Evolutionary conservation across 768 basidiomycete species (phyloP).

Genomic region (Suillus fuscotomentosus): DNA sequence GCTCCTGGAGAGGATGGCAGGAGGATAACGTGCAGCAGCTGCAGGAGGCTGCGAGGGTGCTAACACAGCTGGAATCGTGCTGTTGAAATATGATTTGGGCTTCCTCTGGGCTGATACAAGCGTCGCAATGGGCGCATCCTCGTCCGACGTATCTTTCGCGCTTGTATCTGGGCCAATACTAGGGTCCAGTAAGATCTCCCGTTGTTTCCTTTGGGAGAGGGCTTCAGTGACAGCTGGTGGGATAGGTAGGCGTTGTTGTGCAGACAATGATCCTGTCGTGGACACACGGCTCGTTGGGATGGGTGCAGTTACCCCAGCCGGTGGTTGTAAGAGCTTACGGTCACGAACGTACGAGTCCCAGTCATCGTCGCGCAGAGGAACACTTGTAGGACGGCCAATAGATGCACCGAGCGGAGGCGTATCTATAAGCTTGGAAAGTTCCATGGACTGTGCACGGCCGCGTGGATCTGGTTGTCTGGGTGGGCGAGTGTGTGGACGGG

Average conservation of each 20-base stretch:
- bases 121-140: slow-evolving; percentile 30
- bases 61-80: slow-evolving; percentile 26
- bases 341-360: slow-evolving; percentile 89
- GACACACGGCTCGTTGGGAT: slow-evolving; percentile 59
- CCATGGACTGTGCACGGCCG: slow-evolving; percentile 71
- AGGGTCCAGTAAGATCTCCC: slow-evolving; percentile 64
- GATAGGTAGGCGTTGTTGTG: slow-evolving; percentile 48
- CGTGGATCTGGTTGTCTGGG: slow-evolving; percentile 70
- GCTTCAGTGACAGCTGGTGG: slow-evolving; percentile 77
- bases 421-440: slow-evolving; percentile 49
- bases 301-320: slow-evolving; percentile 76
- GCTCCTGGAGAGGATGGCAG: slow-evolving; percentile 22
- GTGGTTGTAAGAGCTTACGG: slow-evolving; percentile 81
- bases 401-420: slow-evolving; percentile 46
- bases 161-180: slow-evolving; percentile 26
- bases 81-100: slow-evolving; percentile 16
- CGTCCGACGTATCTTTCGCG: slow-evolving; percentile 35
- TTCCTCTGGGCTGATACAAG: slow-evolving; percentile 20
- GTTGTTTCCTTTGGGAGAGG: slow-evolving; percentile 63
- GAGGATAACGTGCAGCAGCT: slow-evolving; percentile 18
- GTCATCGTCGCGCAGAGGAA: slow-evolving; percentile 69
- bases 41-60: slow-evolving; percentile 25
- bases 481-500: slow-evolving; percentile 62
- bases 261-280: slow-evolving; percentile 18
- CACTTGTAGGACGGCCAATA: slow-evolving; percentile 69